A percentile compares a stretch with the other conserved stretches of the same genome.
Conservation (phyloP, 2,329 filamentous ascomycete species). For the Fusarium vanettenii region DNA sequence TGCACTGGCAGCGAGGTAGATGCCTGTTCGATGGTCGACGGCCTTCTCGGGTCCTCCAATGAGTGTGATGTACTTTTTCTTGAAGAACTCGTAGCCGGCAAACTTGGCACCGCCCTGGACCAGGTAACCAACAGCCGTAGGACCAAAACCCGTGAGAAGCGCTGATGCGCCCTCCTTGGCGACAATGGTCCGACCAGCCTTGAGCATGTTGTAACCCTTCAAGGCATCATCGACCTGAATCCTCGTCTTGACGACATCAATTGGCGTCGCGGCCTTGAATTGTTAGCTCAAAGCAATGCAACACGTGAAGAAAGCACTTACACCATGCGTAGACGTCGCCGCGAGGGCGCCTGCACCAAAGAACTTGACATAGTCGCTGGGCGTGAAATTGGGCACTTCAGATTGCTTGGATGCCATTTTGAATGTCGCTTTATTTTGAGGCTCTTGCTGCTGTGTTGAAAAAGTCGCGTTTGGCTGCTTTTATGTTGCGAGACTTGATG, state of each 20-base stretch:
- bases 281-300: not conserved
- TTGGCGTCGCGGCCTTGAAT: slow-evolving; percentile 62
- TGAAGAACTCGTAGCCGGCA: slow-evolving; percentile 94
- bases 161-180: slow-evolving; percentile 82
- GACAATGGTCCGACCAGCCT: slow-evolving; percentile 82
- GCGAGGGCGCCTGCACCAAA: slow-evolving; percentile 65
- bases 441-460: not conserved
- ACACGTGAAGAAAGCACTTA: slow-evolving; percentile 45
- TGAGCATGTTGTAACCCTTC: slow-evolving; percentile 87
- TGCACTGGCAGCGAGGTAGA: slow-evolving; percentile 80
- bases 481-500: slow-evolving; percentile 28
- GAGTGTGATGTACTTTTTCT: slow-evolving; percentile 82
- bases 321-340: slow-evolving; percentile 63
- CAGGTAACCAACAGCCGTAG: slow-evolving; percentile 88
- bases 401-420: slow-evolving; percentile 41
- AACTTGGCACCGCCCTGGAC: slow-evolving; percentile 93
- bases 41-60: slow-evolving; percentile 65
- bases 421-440: slow-evolving; percentile 3
- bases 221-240: slow-evolving; percentile 89
- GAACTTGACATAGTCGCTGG: slow-evolving; percentile 63
- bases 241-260: slow-evolving; percentile 85
- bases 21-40: slow-evolving; percentile 58
- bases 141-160: slow-evolving; percentile 85
- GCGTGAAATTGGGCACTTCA: slow-evolving; percentile 54
- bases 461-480: slow-evolving; percentile 19